Percentiles rank a stretch among this genome's conserved stretches.
These are phyloP conservation scores for Beauveria caledonica DNA, from an alignment of 2,329 filamentous ascomycete species.

Conservation along the genomic window DNA sequence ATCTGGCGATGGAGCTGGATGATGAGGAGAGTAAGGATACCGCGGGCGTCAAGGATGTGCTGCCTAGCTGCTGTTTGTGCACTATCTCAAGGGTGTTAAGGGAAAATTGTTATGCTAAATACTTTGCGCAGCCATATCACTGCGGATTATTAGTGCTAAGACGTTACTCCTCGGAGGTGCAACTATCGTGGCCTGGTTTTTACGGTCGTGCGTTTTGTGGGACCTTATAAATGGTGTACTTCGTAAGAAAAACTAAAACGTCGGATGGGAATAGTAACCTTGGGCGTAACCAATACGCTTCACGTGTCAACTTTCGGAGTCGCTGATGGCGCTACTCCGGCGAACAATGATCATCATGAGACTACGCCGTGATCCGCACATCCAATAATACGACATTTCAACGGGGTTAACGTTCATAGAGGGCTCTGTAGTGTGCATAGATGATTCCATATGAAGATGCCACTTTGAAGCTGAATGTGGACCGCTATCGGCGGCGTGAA, in stretches of 20 bases:
- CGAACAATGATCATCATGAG: not conserved
- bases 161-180: not conserved
- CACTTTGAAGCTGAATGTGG: not conserved
- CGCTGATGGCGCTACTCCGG: not conserved
- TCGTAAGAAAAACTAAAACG: not conserved
- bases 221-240: not conserved
- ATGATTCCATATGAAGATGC: not conserved
- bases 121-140: not conserved
- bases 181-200: not conserved
- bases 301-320: not conserved
- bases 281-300: not conserved
- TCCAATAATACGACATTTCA: not conserved
- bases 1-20: conserved; percentile 91
- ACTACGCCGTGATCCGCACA: not conserved
- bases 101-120: not conserved
- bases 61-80: conserved; percentile 94
- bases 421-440: not conserved
- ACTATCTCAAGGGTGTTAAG: conserved; percentile 92
- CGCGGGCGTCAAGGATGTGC: conserved; percentile 79
- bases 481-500: not conserved
- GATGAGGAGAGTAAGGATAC: conserved; percentile 93
- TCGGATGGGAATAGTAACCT: not conserved
- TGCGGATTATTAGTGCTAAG: not conserved
- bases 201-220: not conserved
- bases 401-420: not conserved